Evolutionary conservation across 768 basidiomycete genomes (phyloP).

Genomic region (Royoungia palumana): DNA sequence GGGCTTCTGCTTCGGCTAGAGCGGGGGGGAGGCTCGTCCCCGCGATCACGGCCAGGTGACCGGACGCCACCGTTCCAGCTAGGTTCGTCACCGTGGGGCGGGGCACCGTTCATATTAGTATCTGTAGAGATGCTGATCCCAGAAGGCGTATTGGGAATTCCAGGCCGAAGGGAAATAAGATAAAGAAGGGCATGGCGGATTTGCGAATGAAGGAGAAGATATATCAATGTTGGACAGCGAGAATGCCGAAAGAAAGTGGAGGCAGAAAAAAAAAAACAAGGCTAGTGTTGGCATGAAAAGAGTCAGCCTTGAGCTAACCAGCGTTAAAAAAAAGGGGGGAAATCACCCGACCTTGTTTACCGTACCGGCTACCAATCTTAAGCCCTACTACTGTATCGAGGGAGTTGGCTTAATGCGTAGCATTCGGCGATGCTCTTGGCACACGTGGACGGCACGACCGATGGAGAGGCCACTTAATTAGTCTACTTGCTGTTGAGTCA

Average conservation of each 20-base stretch:
- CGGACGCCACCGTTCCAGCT: constrained; percentile 49
- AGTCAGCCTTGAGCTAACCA: constrained; percentile 36
- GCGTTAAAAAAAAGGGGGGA: constrained; percentile 15
- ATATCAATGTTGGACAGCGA: constrained; percentile 41
- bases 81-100: constrained; percentile 50
- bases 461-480: too few species aligned
- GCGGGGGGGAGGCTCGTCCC: constrained; percentile 54
- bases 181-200: constrained; percentile 7
- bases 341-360: too few species aligned
- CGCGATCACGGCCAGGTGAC: constrained; percentile 39
- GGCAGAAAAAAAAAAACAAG: constrained; percentile 5
- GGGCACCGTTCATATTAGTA: constrained; percentile 42
- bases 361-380: too few species aligned
- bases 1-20: constrained; percentile 82
- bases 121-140: constrained; percentile 73
- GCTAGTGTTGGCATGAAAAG: neutral
- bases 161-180: constrained; percentile 54
- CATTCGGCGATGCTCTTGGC: too few species aligned
- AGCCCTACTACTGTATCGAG: too few species aligned
- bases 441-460: too few species aligned
- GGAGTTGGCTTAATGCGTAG: too few species aligned
- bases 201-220: constrained; percentile 33
- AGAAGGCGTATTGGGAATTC: constrained; percentile 77
- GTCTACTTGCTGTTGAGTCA: too few species aligned
- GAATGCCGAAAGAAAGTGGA: constrained; percentile 11